A percentile compares a stretch with the other conserved stretches of the same genome.
phyloP scores from a whole-genome alignment of 257 asterid species.

The Scutellaria baicalensis region DNA sequence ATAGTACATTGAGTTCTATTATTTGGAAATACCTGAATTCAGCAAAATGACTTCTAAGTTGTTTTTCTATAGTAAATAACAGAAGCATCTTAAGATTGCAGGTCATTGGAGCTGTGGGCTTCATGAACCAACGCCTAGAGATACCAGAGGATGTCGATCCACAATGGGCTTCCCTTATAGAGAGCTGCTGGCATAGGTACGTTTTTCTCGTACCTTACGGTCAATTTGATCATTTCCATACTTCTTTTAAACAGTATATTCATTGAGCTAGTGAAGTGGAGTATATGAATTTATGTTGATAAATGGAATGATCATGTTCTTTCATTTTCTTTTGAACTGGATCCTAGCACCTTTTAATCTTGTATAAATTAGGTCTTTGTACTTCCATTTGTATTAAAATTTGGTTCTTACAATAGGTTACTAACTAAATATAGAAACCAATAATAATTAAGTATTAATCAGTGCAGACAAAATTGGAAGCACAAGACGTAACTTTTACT shows the following conservation, averaged over 20 bases:
- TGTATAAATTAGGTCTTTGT: not conserved
- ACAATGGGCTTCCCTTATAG: conserved; percentile 74
- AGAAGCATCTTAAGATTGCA: conserved; percentile 19
- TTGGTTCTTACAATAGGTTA: not conserved
- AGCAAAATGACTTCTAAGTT: not conserved
- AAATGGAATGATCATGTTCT: not conserved
- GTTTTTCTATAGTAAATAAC: not conserved
- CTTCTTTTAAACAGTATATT: not conserved
- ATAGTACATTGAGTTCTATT: not conserved
- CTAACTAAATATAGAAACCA: not conserved
- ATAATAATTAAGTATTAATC: too few species aligned
- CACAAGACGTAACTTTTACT: too few species aligned
- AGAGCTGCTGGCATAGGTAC: conserved; percentile 87
- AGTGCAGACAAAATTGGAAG: not conserved
- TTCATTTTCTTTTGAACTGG: not conserved
- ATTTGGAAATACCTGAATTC: not conserved
- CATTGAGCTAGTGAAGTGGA: not conserved
- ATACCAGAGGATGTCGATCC: conserved; percentile 71
- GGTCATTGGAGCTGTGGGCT: conserved; percentile 99
- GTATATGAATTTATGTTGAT: not conserved
- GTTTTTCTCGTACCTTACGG: conserved; percentile 2
- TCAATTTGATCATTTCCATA: not conserved
- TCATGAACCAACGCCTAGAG: conserved; percentile 85
- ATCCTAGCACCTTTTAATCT: too few species aligned
- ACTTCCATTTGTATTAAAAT: not conserved